Percentiles rank a stretch among this genome's conserved stretches.
phyloP scores from a whole-genome alignment of 1,284 basidiomycete genomes.

The Irpex sp. region DNA sequence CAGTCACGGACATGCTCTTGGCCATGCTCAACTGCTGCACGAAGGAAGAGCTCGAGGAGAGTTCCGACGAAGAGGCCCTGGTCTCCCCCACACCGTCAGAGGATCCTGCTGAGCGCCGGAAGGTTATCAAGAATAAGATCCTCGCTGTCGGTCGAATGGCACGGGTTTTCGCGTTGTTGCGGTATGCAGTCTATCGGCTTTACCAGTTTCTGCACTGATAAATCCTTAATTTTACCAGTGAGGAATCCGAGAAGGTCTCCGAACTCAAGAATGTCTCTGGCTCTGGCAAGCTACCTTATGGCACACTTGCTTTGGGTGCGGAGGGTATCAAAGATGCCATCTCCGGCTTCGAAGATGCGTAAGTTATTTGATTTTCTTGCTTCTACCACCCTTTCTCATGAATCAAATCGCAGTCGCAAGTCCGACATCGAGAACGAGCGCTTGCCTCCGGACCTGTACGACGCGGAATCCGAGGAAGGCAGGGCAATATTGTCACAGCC shows the following conservation, averaged over 20 bases:
- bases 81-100: slow-evolving; percentile 40
- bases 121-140: slow-evolving; percentile 97
- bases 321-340: slow-evolving; percentile 98
- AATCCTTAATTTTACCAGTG: slow-evolving; percentile 43
- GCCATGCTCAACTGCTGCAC: slow-evolving; percentile 92
- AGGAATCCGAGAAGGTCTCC: slow-evolving; percentile 97
- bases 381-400: neutral
- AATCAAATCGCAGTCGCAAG: slow-evolving; percentile 63
- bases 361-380: slow-evolving; percentile 33
- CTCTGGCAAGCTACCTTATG: slow-evolving; percentile 79
- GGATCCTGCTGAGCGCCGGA: slow-evolving; percentile 71
- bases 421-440: slow-evolving; percentile 99
- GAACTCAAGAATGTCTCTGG: slow-evolving; percentile 92
- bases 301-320: slow-evolving; percentile 83
- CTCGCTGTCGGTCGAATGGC: slow-evolving; percentile 97
- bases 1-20: slow-evolving; percentile 95
- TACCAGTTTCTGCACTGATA: slow-evolving; percentile 6
- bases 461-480: slow-evolving; percentile 77
- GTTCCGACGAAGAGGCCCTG: slow-evolving; percentile 60
- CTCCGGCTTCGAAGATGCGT: slow-evolving; percentile 94
- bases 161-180: slow-evolving; percentile 91
- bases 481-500: slow-evolving; percentile 55
- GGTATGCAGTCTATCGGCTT: slow-evolving; percentile 46
- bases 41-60: slow-evolving; percentile 92
- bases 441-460: slow-evolving; percentile 91